Conservation (phyloP, 169 alveolate genomes). For the Cryptosporidium viatorum region DNA sequence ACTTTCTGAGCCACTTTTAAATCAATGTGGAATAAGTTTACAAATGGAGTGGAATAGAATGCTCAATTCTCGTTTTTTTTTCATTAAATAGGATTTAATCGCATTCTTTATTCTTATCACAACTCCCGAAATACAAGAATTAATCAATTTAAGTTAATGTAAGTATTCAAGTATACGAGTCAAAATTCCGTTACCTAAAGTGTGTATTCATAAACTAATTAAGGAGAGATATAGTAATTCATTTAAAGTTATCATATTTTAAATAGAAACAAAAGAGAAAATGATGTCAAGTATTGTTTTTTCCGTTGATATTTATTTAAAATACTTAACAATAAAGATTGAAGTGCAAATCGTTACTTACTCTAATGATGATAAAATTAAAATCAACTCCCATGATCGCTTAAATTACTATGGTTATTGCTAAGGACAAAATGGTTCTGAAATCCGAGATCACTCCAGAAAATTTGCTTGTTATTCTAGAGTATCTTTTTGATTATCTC, state of each 20-base stretch:
- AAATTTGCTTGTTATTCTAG: neutral
- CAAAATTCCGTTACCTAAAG: neutral
- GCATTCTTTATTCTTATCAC: neutral
- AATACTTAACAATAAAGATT: neutral
- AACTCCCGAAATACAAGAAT: neutral
- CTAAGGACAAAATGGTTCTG: neutral
- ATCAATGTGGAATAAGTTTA: neutral
- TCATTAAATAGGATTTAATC: neutral
- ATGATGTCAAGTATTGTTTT: neutral
- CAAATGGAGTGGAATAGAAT: neutral
- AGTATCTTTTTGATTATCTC: neutral
- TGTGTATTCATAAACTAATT: neutral
- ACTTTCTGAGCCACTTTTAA: conserved; percentile 7
- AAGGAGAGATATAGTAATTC: neutral
- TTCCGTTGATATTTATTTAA: neutral
- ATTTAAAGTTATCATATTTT: neutral
- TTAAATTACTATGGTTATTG: neutral
- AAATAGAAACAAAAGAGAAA: neutral
- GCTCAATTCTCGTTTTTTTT: neutral
- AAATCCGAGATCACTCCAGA: neutral
- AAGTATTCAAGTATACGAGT: neutral
- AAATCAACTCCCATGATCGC: neutral
- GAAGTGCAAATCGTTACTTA: neutral
- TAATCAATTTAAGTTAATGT: neutral
- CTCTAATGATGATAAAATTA: neutral